Base-by-base conservation (phyloP, 1,139 yeast genomes). In the Candida smagusa region DNA sequence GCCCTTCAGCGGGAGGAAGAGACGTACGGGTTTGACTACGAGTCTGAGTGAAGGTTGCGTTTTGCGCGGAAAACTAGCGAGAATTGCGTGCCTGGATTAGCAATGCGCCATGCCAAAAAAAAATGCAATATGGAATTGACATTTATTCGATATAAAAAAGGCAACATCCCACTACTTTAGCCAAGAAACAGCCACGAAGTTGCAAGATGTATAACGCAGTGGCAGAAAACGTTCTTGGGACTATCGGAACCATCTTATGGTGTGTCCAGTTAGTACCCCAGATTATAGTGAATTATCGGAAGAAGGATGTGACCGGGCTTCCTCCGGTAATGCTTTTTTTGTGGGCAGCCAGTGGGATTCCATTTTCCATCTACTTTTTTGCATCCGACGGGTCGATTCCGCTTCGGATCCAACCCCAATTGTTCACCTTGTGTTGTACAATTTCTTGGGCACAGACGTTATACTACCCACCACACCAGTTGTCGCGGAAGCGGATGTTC, bases 261-360 rank as follows among this genome's bases (percentile, higher is more conserved):
- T 89, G 96, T 59, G 65, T 89, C 46, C 97, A 90, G 60, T 66
- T 89, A 47, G 71, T 87, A 2, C 97, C 97, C 2, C 97, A 89
- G 58, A 81, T 89, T 36, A 67, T 79, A 37, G 68, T 79, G 54
- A 89, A 90, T 56, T 87, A 74, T 62, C 68, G 69, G 39, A 72
- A 72, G n/a, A 88, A 89, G 52, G 77, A 86, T 53, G 84, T 95
- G 45, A 84, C 81, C 30, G 97, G 97, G 0, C 61, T 89, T 9
- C 96, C 95, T 0, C 88, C 92, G 2, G 13, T 74, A 30, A 88
- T 89, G 96, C 72, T 87, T 77, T 75, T 87, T 41, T 59, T 88
- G 27, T 89, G 96, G 96, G 82, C 88, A 1, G 68, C 77, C 2
- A 81, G 94, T 41, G 95, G 92, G 3, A 70, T 87, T 1, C 96